Evolutionary conservation across 73 alveolate species (phyloP).

Genomic region (Paramecium bursaria): DNA sequence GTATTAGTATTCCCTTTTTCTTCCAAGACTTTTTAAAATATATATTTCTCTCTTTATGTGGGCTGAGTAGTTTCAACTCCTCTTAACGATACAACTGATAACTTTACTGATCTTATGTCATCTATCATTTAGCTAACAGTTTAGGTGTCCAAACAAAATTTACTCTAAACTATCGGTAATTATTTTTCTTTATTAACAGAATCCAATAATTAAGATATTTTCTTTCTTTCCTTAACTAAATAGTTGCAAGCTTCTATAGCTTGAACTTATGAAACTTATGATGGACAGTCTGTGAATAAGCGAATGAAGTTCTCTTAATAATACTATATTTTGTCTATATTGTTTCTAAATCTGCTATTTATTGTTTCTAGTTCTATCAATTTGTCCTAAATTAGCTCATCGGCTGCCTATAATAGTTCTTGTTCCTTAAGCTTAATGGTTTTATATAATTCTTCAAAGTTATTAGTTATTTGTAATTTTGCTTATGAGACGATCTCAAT

Average conservation of each 20-base stretch:
- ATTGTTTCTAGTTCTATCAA: constrained; percentile 63
- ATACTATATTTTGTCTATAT: too few species aligned
- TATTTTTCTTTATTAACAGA: constrained; percentile 13
- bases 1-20: too few species aligned
- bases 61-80: constrained; percentile 70
- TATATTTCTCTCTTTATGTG: constrained; percentile 45
- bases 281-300: too few species aligned
- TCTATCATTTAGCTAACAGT: constrained; percentile 54
- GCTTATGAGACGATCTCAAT: constrained; percentile 15
- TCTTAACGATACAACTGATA: constrained; percentile 29
- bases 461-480: constrained; percentile 29
- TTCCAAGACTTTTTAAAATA: constrained; percentile 55
- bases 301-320: too few species aligned
- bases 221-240: constrained; percentile 60
- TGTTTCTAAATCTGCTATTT: too few species aligned
- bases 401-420: constrained; percentile 67
- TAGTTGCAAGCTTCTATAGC: constrained; percentile 52
- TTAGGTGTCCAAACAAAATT: constrained; percentile 62
- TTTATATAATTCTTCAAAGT: constrained; percentile 58
- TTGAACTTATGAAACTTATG: too few species aligned
- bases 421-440: constrained; percentile 56
- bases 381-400: constrained; percentile 63
- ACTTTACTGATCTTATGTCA: constrained; percentile 60
- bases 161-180: constrained; percentile 45
- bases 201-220: constrained; percentile 28